Evolutionary conservation across 2,329 filamentous ascomycete species (phyloP), one percentile per base, ranked within the genome.

Genomic region (Diaporthe sp.): DNA sequence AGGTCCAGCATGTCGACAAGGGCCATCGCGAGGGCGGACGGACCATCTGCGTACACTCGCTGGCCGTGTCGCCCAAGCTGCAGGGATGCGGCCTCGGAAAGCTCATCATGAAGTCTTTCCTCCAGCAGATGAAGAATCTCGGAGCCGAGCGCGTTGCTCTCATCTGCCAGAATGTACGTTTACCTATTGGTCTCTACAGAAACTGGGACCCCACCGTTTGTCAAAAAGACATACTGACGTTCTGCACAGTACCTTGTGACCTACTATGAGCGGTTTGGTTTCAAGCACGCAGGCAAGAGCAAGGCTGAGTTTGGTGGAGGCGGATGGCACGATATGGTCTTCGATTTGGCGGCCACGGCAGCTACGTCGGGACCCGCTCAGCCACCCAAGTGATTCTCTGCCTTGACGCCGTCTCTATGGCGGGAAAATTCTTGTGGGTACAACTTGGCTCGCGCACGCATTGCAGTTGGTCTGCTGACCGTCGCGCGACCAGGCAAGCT

Each of bases 251-350:
- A 92, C 74, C 87, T 96, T 51, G 87, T 96, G 37, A 86, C 86
- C 1, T 98, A 94, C 82, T 98, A 98, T 82, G 89, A 93, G 82
- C 89, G 89, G n/a, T 89, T 95, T 79, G 92, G 95, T 0, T 98
- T 97, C 82, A 86, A 86, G 78, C 90, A 93, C 79, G 84, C 88
- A 42, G 95, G 95, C 0, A 86, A 88, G 68, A 97, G 95, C 83
- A 85, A 90, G 76, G 93, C 91, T 70, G 87, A 90, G 75, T 95
- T 95, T 84, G 94, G 92, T 28, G 95, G 95, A 51, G 94, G 95
- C 44, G 92, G 91, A 25, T 98, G 95, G 95, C 88, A 91, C 79
- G 92, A 97, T 82, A 92, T 98, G 94, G 94, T 95, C 49, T 75
- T 75, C 63, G 73, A 77, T 75, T 77, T 75, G 47, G 55, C 42